Base-by-base conservation (phyloP, 768 basidiomycete genomes). In the Mycena chlorophos region DNA sequence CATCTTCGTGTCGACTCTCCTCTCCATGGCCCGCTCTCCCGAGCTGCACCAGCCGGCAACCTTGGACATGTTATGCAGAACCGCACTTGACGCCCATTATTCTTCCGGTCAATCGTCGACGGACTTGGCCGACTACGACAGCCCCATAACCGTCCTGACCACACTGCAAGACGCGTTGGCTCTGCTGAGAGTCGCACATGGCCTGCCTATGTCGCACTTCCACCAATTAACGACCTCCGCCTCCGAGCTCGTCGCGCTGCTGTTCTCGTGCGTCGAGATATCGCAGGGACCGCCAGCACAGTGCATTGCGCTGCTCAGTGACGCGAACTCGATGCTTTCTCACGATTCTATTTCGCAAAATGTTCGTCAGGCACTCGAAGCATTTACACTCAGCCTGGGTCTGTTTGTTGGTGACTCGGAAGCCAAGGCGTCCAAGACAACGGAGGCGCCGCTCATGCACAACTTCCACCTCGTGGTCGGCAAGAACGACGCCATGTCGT, bases 391-490 rank as follows among this genome's bases (percentile, higher is more conserved):
- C 31, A 81, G 83, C 4, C 68, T 90, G 40, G 81, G 81, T 52
- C 73, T 86, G 56, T 62, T 84, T 27, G 75, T 88, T 28, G 85
- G 84, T 34, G 87, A 89, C 61, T n/a, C n/a, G n/a, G 88, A 89
- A 54, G 82, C 80, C 23, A 88, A 87, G 66, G 79, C 76, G 45
- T 79, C 84, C n/a, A 46, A 46, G 45, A 26, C 23, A 5, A 75
- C 82, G 54, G 87, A 90, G 69, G 82, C 85, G 16, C 86, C 89
- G 55, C 78, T 88, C 69, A 81, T 88, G 73, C 87, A 88, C 50
- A 81, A 73, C 20, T 69, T 85, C 34, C 87, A 86, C 54, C 66
- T 85, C 50, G 72, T 78, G 10, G 66, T 85, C 27, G 81, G 81
- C 19, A 88, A 85, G 65, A 78, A 74, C 14, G 83, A 86, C 54